Evolutionary conservation across 192 early-diverging fungal genomes (phyloP).

Genomic region (Podila clonocystis): DNA sequence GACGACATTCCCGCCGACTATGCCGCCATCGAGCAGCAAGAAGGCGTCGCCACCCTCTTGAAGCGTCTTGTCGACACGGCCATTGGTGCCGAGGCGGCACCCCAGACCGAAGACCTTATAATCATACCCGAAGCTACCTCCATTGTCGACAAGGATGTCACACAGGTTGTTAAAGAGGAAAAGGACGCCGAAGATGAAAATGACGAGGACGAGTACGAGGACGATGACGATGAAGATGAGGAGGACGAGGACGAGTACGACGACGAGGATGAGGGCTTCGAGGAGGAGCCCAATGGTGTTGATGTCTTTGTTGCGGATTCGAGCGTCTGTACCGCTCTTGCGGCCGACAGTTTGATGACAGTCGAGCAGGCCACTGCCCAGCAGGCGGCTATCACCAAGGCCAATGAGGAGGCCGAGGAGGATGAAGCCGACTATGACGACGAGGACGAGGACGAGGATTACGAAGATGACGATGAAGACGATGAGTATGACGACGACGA

Average conservation of each 20-base stretch:
- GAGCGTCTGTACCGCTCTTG: neutral
- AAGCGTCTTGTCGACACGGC: conserved; percentile 12
- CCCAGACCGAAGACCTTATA: neutral
- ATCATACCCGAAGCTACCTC: neutral
- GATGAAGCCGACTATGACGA: neutral
- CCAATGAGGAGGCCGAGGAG: neutral
- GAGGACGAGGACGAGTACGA: conserved; percentile 6
- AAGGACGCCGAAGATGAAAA: neutral
- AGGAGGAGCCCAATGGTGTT: neutral
- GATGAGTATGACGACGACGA: neutral
- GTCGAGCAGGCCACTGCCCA: conserved; percentile 7
- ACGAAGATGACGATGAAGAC: neutral
- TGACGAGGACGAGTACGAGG: neutral
- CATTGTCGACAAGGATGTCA: neutral
- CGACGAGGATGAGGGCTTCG: neutral
- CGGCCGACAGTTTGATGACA: neutral
- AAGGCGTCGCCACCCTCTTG: neutral
- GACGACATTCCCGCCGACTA: neutral
- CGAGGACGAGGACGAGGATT: neutral
- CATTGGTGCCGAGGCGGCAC: conserved; percentile 3
- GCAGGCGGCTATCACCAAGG: conserved; percentile 2
- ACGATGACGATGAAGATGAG: neutral
- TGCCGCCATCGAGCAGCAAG: neutral
- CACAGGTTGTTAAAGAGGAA: neutral
- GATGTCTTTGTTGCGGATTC: conserved; percentile 1